These are phyloP conservation scores for Rhizoclosmatium globosum DNA, from an alignment of 192 early-diverging fungal species.

Conservation along the genomic window DNA sequence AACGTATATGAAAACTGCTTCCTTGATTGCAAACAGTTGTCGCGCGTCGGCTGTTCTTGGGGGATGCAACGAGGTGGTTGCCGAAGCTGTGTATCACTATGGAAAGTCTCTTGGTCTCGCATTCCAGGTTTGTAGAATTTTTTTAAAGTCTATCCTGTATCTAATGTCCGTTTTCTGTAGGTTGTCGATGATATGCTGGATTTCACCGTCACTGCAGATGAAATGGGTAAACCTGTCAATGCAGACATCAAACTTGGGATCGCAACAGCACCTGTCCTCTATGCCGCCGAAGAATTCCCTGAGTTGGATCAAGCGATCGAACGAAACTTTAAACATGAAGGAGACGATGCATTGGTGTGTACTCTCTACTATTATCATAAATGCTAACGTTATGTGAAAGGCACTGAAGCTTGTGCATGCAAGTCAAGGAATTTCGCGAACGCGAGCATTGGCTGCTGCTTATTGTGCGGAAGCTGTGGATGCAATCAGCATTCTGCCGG, in stretches of 20 bases:
- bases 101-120: constrained; percentile 92
- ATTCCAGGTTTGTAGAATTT: constrained; percentile 87
- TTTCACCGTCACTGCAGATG: constrained; percentile 77
- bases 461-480: constrained; percentile 81
- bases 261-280: constrained; percentile 94
- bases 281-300: constrained; percentile 87
- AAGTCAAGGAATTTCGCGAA: constrained; percentile 80
- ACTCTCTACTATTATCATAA: too few species aligned
- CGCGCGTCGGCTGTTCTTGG: constrained; percentile 86
- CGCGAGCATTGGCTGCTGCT: constrained; percentile 73
- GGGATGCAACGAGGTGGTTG: constrained; percentile 73
- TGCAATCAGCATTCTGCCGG: constrained; percentile 72
- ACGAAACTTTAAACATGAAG: constrained; percentile 80
- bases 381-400: constrained; percentile 50
- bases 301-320: constrained; percentile 85
- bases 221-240: constrained; percentile 90
- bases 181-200: constrained; percentile 92
- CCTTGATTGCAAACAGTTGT: constrained; percentile 93
- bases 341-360: constrained; percentile 78
- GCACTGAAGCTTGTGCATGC: constrained; percentile 81
- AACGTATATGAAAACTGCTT: constrained; percentile 95
- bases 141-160: constrained; percentile 26
- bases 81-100: constrained; percentile 85
- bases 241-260: constrained; percentile 90
- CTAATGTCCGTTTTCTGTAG: constrained; percentile 26